A percentile compares a stretch with the other conserved stretches of the same genome.
Conservation (phyloP, 805 yeast genomes). For the Myxozyma neglecta region DNA sequence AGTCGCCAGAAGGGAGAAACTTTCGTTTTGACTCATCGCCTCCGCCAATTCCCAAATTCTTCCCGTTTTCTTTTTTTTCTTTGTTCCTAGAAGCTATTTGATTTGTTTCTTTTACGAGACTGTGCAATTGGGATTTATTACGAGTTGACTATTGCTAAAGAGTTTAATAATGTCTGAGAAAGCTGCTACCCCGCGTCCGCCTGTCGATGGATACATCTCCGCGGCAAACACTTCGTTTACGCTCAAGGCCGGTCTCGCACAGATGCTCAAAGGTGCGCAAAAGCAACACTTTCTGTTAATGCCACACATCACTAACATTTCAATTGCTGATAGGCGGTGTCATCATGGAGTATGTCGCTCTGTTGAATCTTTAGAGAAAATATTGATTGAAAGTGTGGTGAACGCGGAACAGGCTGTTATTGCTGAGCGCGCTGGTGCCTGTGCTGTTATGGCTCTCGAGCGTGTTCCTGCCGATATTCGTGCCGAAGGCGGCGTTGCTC, state of each 20-base stretch:
- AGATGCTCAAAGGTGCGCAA: slow-evolving; percentile 79
- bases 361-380: not conserved
- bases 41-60: too few species aligned
- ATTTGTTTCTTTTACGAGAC: not conserved
- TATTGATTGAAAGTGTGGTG: slow-evolving; percentile 26
- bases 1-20: too few species aligned
- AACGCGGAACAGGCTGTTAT: slow-evolving; percentile 71
- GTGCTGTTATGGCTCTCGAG: slow-evolving; percentile 88
- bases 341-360: slow-evolving; percentile 43
- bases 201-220: slow-evolving; percentile 30
- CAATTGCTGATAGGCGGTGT: slow-evolving; percentile 41
- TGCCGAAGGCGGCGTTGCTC: slow-evolving; percentile 75
- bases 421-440: slow-evolving; percentile 83
- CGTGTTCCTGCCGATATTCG: slow-evolving; percentile 84
- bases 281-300: slow-evolving; percentile 43
- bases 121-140: not conserved
- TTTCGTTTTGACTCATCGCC: too few species aligned
- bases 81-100: not conserved
- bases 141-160: not conserved
- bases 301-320: too few species aligned
- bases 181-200: slow-evolving; percentile 34
- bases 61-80: too few species aligned
- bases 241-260: slow-evolving; percentile 77
- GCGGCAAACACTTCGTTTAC: slow-evolving; percentile 39
- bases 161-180: not conserved